A percentile compares a stretch with the other conserved stretches of the same genome.
These are phyloP conservation scores for Neopestalotiopsis sp. DNA, from an alignment of 2,329 filamentous ascomycete species.

Conservation along the genomic window DNA sequence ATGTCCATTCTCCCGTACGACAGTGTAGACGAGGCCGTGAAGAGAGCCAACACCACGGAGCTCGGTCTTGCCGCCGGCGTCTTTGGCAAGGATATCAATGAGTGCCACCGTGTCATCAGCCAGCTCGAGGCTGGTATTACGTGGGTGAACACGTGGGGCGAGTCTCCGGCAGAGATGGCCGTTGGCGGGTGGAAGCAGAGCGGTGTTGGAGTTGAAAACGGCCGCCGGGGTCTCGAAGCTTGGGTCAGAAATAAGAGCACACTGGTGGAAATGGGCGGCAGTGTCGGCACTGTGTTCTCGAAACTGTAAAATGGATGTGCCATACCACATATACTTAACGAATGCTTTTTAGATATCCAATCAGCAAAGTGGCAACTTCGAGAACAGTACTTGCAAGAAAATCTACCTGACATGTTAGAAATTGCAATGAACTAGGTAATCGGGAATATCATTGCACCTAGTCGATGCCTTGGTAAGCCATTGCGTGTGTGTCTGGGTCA, in stretches of 20 bases:
- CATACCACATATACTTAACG: no score
- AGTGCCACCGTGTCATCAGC: conserved; percentile 74
- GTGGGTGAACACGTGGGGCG: conserved; percentile 95
- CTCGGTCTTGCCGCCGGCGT: conserved; percentile 85
- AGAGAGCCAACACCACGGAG: conserved; percentile 76
- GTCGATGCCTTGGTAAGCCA: no score
- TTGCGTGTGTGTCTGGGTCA: no score
- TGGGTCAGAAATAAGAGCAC: conserved; percentile 91
- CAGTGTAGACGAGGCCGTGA: conserved; percentile 71
- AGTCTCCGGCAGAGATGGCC: conserved; percentile 88
- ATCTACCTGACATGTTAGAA: no score
- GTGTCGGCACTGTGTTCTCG: conserved; percentile 74
- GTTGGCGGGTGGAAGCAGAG: conserved; percentile 94
- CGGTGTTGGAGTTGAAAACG: conserved; percentile 87
- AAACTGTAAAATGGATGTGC: conserved; percentile 57
- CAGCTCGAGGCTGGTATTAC: conserved; percentile 84
- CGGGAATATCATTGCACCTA: no score
- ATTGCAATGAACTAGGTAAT: no score
- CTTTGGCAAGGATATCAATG: conserved; percentile 77
- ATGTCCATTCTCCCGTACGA: conserved; percentile 81
- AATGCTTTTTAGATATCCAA: no score
- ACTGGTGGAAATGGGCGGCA: conserved; percentile 79
- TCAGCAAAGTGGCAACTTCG: no score
- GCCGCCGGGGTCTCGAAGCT: conserved; percentile 76
- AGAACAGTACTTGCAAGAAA: no score